Evolutionary conservation across 1,284 basidiomycete genomes (phyloP), one percentile per base, ranked within the genome.

Genomic region (Fomitopsis palustris): DNA sequence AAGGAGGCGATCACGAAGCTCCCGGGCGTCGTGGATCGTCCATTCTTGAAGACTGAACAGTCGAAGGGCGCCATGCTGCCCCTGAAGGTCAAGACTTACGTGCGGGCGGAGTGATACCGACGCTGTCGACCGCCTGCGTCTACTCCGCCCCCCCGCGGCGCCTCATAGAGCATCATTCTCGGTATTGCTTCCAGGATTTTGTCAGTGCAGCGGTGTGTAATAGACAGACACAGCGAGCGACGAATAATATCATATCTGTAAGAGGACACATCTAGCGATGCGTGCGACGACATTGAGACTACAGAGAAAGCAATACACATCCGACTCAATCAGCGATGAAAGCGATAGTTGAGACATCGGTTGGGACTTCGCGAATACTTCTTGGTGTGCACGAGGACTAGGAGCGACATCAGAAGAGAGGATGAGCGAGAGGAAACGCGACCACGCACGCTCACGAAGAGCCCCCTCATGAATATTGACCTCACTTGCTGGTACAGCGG

Each of bases 1-100:
- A 64, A 70, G 2, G 68, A 68, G 33, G 62, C 62, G 14, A 57
- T 70, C 53, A 56, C 54, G 51, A 64, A 62, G 58, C 61, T 57
- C 27, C 23, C 57, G 8, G 54, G 54, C 6, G 56, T 65, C 33
- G 64, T 67, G 21, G 62, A 65, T 39, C 63, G 68, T 12, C 68
- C 68, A 1, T 56, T 61, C 47, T 23, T 58, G 21, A 33, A 39
- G 27, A 53, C 43, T 33, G 62, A 63, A 16, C 39, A 43, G 25
- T 45, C 57, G 10, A 55, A 54, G 21, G 59, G 61, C 5, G 57
- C 56, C 7, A 62, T 65, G 51, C 53, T 69, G 62, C 67, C 67
- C 3, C 54, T 70, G 55, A 37, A 67, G 21, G 57, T 70, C 49
- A 57, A 43, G 49, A n/a, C 4, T 9, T 29, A 57, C 17, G 55